Conservation (phyloP, 1,284 basidiomycete species). For the Ustilago nuda region DNA sequence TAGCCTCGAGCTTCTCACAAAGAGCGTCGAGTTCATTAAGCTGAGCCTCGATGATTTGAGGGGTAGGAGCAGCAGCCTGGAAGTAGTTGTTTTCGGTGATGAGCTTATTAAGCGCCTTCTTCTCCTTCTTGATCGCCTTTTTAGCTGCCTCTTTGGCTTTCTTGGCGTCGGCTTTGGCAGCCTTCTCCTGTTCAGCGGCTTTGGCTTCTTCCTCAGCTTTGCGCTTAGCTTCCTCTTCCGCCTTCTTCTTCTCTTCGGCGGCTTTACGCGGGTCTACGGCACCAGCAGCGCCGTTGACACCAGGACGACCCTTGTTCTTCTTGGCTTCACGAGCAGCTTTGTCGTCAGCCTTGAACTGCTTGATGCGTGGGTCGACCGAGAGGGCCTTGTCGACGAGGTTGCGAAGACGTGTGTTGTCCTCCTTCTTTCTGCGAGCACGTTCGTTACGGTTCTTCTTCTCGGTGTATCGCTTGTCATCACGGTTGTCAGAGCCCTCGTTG, state of each 20-base stretch:
- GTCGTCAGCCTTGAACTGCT: conserved; percentile 95
- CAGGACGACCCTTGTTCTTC: conserved; percentile 76
- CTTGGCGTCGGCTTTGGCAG: conserved; percentile 85
- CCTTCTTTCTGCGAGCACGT: conserved; percentile 95
- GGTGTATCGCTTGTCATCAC: conserved; percentile 97
- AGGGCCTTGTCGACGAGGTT: conserved; percentile 88
- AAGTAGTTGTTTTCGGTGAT: conserved; percentile 75
- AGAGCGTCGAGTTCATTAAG: conserved; percentile 73
- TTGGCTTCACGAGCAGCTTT: conserved; percentile 94
- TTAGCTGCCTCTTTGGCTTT: conserved; percentile 81
- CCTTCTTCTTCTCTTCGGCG: conserved; percentile 72
- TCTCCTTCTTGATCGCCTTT: conserved; percentile 68
- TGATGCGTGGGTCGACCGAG: conserved; percentile 91
- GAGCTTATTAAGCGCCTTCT: conserved; percentile 70
- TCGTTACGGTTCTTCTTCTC: conserved; percentile 99
- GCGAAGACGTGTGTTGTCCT: conserved; percentile 91
- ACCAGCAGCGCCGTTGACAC: conserved; percentile 63
- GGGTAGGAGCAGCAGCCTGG: conserved; percentile 71
- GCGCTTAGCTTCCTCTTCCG: conserved; percentile 77
- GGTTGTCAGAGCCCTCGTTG: conserved; percentile 95
- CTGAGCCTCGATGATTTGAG: conserved; percentile 73
- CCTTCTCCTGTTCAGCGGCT: conserved; percentile 72
- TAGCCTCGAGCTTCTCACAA: conserved; percentile 71
- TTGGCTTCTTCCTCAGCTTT: conserved; percentile 79
- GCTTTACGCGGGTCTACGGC: conserved; percentile 47